Evolutionary conservation across 306 rosid genomes (phyloP).

Genomic region (Vachellia collinsii): DNA sequence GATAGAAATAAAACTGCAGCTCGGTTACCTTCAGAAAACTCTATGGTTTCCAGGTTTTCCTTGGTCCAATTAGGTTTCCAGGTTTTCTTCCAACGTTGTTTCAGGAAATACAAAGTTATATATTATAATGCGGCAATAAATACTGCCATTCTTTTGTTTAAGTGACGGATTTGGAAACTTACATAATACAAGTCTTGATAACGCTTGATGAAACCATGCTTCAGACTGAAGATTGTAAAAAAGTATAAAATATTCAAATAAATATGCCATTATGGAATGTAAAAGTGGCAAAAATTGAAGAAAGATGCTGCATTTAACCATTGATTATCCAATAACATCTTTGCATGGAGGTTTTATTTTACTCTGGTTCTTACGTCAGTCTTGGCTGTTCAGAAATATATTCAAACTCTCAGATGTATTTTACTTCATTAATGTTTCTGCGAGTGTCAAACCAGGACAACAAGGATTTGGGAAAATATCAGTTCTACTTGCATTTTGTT

Average conservation of each 20-base stretch:
- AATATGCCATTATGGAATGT: conserved; percentile 11
- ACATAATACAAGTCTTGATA: conserved; percentile 8
- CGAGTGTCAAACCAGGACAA: background rate
- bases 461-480: conserved; percentile 21
- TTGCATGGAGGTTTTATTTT: conserved; percentile 9
- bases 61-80: background rate
- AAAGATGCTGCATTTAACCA: conserved; percentile 20
- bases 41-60: conserved; percentile 43
- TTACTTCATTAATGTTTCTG: background rate
- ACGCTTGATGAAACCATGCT: conserved; percentile 12
- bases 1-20: conserved; percentile 52
- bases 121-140: conserved; percentile 45
- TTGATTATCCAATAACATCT: conserved; percentile 15
- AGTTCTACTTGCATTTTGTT: conserved; percentile 16
- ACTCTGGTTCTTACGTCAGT: conserved; percentile 21
- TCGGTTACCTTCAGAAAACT: conserved; percentile 48
- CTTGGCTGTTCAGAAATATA: conserved; percentile 22
- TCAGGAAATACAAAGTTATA: background rate
- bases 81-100: conserved; percentile 48
- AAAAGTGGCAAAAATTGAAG: conserved; percentile 18
- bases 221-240: conserved; percentile 13
- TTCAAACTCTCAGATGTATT: conserved; percentile 19
- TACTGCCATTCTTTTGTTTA: conserved; percentile 45
- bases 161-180: conserved; percentile 41
- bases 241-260: conserved; percentile 10